A percentile compares a stretch with the other conserved stretches of the same genome.
Conservation (phyloP, 345 rosid species). For the Turnera subulata region DNA sequence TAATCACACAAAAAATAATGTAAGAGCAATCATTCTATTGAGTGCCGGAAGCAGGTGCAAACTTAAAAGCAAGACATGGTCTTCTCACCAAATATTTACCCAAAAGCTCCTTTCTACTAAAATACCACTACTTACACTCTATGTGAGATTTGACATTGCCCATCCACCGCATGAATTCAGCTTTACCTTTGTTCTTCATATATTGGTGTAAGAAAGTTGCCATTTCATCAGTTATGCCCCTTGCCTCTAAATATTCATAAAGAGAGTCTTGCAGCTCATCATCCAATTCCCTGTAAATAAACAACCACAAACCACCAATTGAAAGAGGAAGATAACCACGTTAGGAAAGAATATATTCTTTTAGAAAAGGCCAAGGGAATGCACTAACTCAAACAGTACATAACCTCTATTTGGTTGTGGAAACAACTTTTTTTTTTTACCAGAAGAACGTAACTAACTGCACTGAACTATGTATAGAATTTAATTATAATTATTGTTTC, state of each 20-base stretch:
- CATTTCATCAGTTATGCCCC: slow-evolving; percentile 62
- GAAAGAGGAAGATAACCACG: background rate
- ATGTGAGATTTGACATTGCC: slow-evolving; percentile 58
- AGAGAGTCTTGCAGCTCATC: slow-evolving; percentile 66
- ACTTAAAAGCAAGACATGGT: background rate
- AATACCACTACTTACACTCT: slow-evolving; percentile 42
- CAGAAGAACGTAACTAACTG: background rate
- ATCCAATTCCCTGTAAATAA: slow-evolving; percentile 68
- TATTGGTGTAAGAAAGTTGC: slow-evolving; percentile 74
- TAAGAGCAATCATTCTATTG: background rate
- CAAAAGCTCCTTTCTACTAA: no score
- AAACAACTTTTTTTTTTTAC: no score
- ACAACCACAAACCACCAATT: slow-evolving; percentile 10
- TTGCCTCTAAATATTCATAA: slow-evolving; percentile 58
- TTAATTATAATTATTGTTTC: background rate
- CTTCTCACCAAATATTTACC: no score
- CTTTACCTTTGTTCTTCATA: slow-evolving; percentile 66
- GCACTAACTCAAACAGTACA: no score
- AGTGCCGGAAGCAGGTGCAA: background rate
- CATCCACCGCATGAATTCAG: slow-evolving; percentile 72
- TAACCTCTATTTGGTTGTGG: no score
- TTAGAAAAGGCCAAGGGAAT: background rate
- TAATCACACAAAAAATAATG: background rate
- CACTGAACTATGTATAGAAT: background rate
- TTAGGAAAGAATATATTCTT: no score